Percentiles rank a stretch among this genome's conserved stretches.
Conservation (phyloP, 345 rosid species). For the Eucalyptus pumila region DNA sequence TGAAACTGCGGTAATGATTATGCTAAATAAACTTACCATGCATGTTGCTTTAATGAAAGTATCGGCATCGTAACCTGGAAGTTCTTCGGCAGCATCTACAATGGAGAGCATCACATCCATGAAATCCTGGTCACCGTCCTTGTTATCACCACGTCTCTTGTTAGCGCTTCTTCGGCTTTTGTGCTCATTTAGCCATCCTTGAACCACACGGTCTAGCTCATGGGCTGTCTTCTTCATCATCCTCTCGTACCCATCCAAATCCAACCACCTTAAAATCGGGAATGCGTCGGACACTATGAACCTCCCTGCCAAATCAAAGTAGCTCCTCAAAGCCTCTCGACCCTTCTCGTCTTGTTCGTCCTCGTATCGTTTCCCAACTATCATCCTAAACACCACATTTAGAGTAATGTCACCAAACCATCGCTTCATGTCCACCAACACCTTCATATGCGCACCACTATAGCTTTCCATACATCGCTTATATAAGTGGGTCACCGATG, state of each 20-base stretch:
- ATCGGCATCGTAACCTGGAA: not conserved
- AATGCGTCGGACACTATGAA: conserved; percentile 7
- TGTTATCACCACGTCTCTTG: not conserved
- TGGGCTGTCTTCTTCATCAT: conserved; percentile 3
- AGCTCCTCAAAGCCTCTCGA: not conserved
- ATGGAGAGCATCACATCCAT: conserved; percentile 12
- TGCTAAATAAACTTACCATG: not conserved
- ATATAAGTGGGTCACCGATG: not conserved
- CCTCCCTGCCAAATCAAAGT: not conserved
- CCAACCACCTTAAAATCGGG: conserved; percentile 22
- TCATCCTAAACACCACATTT: conserved; percentile 6
- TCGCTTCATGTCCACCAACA: conserved; percentile 6
- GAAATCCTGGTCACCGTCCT: conserved; percentile 1
- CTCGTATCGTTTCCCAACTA: conserved; percentile 10
- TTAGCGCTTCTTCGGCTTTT: not conserved
- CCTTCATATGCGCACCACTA: not conserved
- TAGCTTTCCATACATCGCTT: not conserved
- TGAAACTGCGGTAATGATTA: not conserved
- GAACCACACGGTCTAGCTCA: conserved; percentile 2
- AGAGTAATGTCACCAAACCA: conserved; percentile 14
- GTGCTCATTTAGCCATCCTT: conserved; percentile 12
- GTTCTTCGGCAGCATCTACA: not conserved
- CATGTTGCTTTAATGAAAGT: conserved; percentile 14
- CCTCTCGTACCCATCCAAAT: conserved; percentile 13
- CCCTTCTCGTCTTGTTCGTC: not conserved